Conservation (phyloP, 306 rosid species). For the Dryas alaskensis region DNA sequence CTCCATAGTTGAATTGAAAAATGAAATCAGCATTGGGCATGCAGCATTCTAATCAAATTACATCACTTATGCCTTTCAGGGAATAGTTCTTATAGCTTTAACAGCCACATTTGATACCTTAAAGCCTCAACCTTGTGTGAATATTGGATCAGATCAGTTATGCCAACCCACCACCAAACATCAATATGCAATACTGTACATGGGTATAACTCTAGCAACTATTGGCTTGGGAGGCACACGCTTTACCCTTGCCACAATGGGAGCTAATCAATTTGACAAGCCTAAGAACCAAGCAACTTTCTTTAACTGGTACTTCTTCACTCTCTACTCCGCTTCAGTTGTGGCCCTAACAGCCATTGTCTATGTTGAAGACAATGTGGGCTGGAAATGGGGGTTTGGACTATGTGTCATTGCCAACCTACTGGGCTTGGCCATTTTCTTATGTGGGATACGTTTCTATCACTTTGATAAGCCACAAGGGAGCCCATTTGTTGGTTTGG, state of each 20-base stretch:
- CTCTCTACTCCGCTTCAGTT: conserved; percentile 16
- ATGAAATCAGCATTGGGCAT: no score
- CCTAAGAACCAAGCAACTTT: conserved; percentile 30
- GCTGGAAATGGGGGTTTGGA: conserved; percentile 49
- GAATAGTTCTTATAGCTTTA: conserved; percentile 29
- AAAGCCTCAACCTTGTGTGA: conserved; percentile 35
- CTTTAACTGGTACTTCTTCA: conserved; percentile 51
- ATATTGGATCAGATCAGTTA: conserved; percentile 9
- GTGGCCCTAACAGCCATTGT: conserved; percentile 30
- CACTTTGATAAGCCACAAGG: conserved; percentile 26
- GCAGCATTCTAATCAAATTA: no score
- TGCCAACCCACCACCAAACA: conserved; percentile 33
- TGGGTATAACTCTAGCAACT: conserved; percentile 24
- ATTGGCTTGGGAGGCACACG: conserved; percentile 52
- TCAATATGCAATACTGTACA: conserved; percentile 36
- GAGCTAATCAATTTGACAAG: conserved; percentile 48
- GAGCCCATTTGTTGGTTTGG: conserved; percentile 37
- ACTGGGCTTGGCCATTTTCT: conserved; percentile 21
- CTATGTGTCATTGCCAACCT: conserved; percentile 26
- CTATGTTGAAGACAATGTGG: conserved; percentile 41
- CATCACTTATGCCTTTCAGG: conserved; percentile 23
- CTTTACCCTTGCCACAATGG: conserved; percentile 47
- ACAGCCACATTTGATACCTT: conserved; percentile 28
- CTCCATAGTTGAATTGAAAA: no score
- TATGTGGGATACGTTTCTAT: conserved; percentile 39